Percentiles rank a stretch among this genome's conserved stretches.
Evolutionary conservation across 768 basidiomycete species (phyloP).

Genomic region (Leccinellum albellum): DNA sequence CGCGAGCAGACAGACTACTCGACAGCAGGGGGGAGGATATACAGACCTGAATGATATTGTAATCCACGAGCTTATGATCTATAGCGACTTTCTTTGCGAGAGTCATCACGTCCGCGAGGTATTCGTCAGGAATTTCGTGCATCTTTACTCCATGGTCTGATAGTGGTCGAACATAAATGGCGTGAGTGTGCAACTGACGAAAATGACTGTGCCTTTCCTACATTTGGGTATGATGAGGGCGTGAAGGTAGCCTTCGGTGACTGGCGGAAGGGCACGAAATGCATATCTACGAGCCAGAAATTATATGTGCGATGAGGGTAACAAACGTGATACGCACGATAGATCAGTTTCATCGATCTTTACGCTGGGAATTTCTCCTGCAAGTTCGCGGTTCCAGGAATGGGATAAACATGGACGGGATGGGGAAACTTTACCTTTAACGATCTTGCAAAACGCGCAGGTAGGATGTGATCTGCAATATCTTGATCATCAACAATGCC

Average conservation of each 20-base stretch:
- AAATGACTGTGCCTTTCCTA: constrained; percentile 26
- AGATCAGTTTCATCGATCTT: constrained; percentile 75
- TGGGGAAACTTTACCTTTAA: constrained; percentile 55
- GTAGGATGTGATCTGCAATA: constrained; percentile 45
- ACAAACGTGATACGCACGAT: constrained; percentile 45
- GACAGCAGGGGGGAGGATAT: not conserved
- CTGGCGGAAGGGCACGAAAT: constrained; percentile 88
- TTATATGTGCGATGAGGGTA: not conserved
- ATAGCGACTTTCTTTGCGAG: constrained; percentile 82
- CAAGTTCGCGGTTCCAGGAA: not conserved
- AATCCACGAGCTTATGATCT: constrained; percentile 65
- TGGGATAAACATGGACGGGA: not conserved
- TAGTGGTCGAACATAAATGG: not conserved
- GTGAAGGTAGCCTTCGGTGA: constrained; percentile 68
- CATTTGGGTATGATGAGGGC: constrained; percentile 91
- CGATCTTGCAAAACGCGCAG: constrained; percentile 92
- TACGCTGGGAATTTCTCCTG: constrained; percentile 84
- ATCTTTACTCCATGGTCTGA: constrained; percentile 83
- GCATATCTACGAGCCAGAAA: constrained; percentile 50
- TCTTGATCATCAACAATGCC: not conserved
- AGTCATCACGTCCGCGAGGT: constrained; percentile 70
- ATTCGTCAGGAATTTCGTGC: constrained; percentile 83
- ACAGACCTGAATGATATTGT: constrained; percentile 74
- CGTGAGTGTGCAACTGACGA: not conserved
- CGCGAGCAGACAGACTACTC: not conserved